Percentiles rank a stretch among this genome's conserved stretches.
Evolutionary conservation across 768 basidiomycete genomes (phyloP).

Genomic region (Cystobasidium ongulense): DNA sequence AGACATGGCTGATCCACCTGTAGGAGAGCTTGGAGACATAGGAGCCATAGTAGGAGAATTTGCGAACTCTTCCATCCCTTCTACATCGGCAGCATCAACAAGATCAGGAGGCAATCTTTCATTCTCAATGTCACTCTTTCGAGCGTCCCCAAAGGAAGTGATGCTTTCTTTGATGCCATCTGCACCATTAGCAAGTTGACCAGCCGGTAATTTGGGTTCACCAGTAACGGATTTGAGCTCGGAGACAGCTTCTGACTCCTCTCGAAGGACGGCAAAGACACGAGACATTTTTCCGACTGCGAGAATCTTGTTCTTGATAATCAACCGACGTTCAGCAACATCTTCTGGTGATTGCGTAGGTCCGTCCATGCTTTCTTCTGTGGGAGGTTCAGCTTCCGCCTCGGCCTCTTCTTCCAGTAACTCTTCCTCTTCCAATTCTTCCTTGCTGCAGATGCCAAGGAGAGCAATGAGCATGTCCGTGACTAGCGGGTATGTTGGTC

Average conservation of each 20-base stretch:
- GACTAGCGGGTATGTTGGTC: slow-evolving; percentile 51
- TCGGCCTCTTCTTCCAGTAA: slow-evolving; percentile 46
- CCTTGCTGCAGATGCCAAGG: slow-evolving; percentile 87
- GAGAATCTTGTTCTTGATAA: slow-evolving; percentile 98
- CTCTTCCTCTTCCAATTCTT: slow-evolving; percentile 83
- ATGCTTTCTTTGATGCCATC: slow-evolving; percentile 95
- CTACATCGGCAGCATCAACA: slow-evolving; percentile 54
- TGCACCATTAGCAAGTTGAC: slow-evolving; percentile 71
- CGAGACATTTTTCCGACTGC: slow-evolving; percentile 93
- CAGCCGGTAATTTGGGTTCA: slow-evolving; percentile 67
- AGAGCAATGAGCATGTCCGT: slow-evolving; percentile 98
- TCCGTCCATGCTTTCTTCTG: neutral
- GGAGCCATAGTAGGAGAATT: slow-evolving; percentile 53
- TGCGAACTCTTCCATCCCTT: slow-evolving; percentile 52
- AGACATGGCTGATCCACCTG: slow-evolving; percentile 21
- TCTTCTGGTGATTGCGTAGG: slow-evolving; percentile 34
- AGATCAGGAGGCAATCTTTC: slow-evolving; percentile 95
- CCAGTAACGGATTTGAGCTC: slow-evolving; percentile 89
- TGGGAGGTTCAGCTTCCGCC: neutral
- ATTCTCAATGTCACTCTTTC: slow-evolving; percentile 80
- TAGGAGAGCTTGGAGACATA: slow-evolving; percentile 35
- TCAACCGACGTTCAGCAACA: slow-evolving; percentile 62
- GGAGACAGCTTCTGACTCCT: slow-evolving; percentile 94
- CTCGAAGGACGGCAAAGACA: slow-evolving; percentile 91
- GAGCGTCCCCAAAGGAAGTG: slow-evolving; percentile 81